These are phyloP conservation scores for Colletotrichum sp. DNA, from an alignment of 2,329 filamentous ascomycete species.

Conservation along the genomic window DNA sequence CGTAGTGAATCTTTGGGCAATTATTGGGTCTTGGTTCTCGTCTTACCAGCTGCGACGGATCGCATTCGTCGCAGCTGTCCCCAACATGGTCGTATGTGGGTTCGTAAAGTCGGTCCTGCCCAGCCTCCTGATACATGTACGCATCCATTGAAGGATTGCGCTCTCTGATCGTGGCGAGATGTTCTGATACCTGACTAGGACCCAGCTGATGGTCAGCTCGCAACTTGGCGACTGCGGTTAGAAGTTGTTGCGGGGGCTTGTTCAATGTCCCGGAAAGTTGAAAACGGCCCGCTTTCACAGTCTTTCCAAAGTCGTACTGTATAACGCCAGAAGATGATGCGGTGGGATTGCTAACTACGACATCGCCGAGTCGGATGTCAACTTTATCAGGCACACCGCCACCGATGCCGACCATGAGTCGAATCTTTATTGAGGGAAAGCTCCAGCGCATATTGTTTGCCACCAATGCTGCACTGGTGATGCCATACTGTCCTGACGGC, in stretches of 20 bases:
- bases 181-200: too few species aligned
- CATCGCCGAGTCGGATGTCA: slow-evolving; percentile 34
- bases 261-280: slow-evolving; percentile 15
- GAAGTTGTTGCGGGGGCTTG: slow-evolving; percentile 21
- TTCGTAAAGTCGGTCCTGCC: background rate
- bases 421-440: slow-evolving; percentile 7
- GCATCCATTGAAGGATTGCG: background rate
- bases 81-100: background rate
- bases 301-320: slow-evolving; percentile 31
- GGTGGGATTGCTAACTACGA: slow-evolving; percentile 14
- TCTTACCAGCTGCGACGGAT: background rate
- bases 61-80: background rate
- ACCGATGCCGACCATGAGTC: slow-evolving; percentile 33
- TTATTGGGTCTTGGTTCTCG: background rate
- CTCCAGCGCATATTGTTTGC: slow-evolving; percentile 20
- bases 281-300: slow-evolving; percentile 12
- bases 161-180: too few species aligned
- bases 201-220: fast-evolving
- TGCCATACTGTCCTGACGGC: slow-evolving; percentile 1
- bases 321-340: slow-evolving; percentile 19
- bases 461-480: background rate
- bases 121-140: background rate
- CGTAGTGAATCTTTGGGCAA: slow-evolving; percentile 18
- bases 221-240: slow-evolving; percentile 13
- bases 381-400: slow-evolving; percentile 26